Percentiles rank a stretch among this genome's conserved stretches.
These are phyloP conservation scores for Peronospora farinosa DNA, from an alignment of 352 stramenopile genomes.

Conservation along the genomic window DNA sequence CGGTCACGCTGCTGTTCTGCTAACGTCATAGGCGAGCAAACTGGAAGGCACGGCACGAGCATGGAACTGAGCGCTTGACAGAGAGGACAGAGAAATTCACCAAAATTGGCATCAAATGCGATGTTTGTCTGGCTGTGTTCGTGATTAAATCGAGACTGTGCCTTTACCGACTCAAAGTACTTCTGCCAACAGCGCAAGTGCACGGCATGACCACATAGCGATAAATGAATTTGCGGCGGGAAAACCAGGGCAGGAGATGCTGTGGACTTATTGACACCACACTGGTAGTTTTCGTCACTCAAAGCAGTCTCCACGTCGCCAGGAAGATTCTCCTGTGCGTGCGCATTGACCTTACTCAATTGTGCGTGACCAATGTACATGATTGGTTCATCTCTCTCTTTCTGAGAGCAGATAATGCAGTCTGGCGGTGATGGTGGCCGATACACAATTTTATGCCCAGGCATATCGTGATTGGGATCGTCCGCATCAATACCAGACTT, in stretches of 20 bases:
- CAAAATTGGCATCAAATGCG: constrained; percentile 76
- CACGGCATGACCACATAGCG: constrained; percentile 85
- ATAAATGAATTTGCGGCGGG: constrained; percentile 65
- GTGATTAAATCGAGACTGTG: constrained; percentile 61
- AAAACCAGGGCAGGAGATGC: constrained; percentile 24
- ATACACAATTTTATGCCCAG: constrained; percentile 49
- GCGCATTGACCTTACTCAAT: constrained; percentile 53
- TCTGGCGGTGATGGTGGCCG: constrained; percentile 57
- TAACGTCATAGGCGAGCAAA: constrained; percentile 48
- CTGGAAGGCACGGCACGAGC: constrained; percentile 72
- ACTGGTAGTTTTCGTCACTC: constrained; percentile 12
- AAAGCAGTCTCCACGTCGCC: constrained; percentile 26
- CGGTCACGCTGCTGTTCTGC: constrained; percentile 51
- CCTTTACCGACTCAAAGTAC: constrained; percentile 83
- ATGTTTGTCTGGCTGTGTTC: constrained; percentile 76
- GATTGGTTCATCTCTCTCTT: constrained; percentile 73
- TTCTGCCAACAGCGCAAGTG: constrained; percentile 85
- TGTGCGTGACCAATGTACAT: constrained; percentile 85
- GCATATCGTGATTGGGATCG: constrained; percentile 15
- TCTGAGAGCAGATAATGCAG: constrained; percentile 83
- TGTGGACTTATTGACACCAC: constrained; percentile 7
- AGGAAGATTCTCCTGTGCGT: constrained; percentile 43
- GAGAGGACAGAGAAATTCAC: constrained; percentile 87
- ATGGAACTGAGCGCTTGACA: constrained; percentile 90
- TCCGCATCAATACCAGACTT: constrained; percentile 19